Evolutionary conservation across 768 basidiomycete genomes (phyloP), one percentile per base, ranked within the genome.

Genomic region (Psilocybe azurescens): DNA sequence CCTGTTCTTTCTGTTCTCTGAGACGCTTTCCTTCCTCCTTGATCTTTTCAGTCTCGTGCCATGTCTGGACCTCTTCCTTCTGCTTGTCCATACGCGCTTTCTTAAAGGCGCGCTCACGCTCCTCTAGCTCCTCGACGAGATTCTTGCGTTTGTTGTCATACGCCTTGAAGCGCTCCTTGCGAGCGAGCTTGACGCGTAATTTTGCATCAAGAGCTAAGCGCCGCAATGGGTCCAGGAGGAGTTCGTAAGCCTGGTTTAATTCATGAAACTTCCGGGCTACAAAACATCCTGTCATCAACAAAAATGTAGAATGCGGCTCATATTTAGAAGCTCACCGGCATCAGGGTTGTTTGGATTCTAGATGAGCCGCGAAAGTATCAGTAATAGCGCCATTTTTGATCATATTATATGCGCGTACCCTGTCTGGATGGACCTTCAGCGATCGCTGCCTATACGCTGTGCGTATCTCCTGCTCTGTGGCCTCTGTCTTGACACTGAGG

Each of bases 371-470:
- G 54, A 64, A 54, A 61, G 58, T 56, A 39, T 53, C 28, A 57
- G 58, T 60, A 30, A 58, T 62, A 46, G 58, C 20, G 28, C 39
- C 44, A 39, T 29, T 38, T 56, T 14, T 29, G 6, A 36, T 24
- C 41, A 38, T 54, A 9, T 28, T 51, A 38, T 28, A 11, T 33
- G 16, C 46, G 81, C 85, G 64, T 66, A 93, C 93, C 70, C 91
- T 85, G 71, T 94, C 93, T 30, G 93, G 93, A 75, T 95, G 93
- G 38, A 94, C 91, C 77, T 93, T 94, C 67, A 93, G 81, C 1
- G 93, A 94, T 30, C 86, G 81, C 61, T 91, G 82, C 44, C 93
- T 83, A 66, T 94, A 95, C 0, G 93, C 91, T 2, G 87, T 91
- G 60, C 85, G 83, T 56, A 95, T 91, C 65, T 93, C 92, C 54